Evolutionary conservation across 345 rosid species (phyloP), one percentile per base, ranked within the genome.

Genomic region (Heritiera littoralis): DNA sequence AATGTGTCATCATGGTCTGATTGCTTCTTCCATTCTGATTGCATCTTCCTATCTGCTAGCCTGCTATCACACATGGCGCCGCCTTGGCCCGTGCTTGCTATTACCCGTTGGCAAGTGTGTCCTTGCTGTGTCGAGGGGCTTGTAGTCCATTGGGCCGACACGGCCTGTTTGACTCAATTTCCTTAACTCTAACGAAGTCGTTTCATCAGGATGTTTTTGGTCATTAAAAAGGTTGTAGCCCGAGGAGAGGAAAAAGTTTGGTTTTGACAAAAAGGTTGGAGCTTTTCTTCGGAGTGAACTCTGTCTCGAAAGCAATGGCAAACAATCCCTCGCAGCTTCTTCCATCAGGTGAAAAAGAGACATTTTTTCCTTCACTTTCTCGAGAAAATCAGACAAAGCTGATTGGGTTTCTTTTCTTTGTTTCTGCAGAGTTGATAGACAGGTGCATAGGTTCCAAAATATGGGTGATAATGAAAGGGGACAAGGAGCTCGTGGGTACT

Each of bases 381-480:
- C n/a, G 55, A 7, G 65, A 41, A 67, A 66, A 8, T 35, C 56
- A 59, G 74, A 38, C 6, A 10, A 12, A 77, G 38, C 38, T 77
- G 17, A 48, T 35, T 23, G 41, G 35, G 45, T 81, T 81, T 58
- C 14, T 51, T 18, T 10, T 43, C 5, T 15, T 56, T 64, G 66
- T 18, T 54, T n/a, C 2, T 58, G 87, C 91, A 91, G 95, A 93
- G 91, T 81, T 93, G 54, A 93, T 93, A 61, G 97, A 91, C 77
- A 86, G 94, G 81, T 93, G 97, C 87, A 82, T 93, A 79, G 97
- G 97, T 48, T 93, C 97, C 64, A 93, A 86, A 86, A 91, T 93
- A 68, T 89, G 95, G 97, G 95, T 93, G 72, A 91, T 93, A 40
- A 91, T 93, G 97, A 93, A 93, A 87, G 95, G 97, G 72, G 97